A percentile compares a stretch with the other conserved stretches of the same genome.
Conservation (phyloP, 163 green algal species). For the Scenedesmus sp. region DNA sequence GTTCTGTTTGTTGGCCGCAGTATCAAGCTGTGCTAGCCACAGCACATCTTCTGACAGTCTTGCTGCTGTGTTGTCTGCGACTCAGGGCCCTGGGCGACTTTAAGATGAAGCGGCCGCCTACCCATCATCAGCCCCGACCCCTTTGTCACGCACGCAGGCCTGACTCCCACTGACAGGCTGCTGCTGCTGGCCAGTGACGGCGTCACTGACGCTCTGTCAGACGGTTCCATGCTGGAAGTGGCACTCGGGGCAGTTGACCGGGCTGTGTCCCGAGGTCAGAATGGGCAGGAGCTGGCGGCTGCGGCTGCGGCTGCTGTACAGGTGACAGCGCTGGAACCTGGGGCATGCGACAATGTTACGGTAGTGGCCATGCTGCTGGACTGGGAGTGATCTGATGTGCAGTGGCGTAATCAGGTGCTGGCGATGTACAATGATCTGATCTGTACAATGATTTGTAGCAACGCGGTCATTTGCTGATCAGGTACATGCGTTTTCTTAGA, state of each 20-base stretch:
- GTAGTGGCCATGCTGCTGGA: neutral
- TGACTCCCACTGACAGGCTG: slow-evolving; percentile 33
- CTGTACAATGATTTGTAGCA: no score
- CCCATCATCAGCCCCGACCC: slow-evolving; percentile 27
- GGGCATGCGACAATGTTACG: neutral
- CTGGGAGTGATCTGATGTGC: neutral
- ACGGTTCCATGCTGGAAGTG: slow-evolving; percentile 23
- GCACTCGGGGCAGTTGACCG: slow-evolving; percentile 8
- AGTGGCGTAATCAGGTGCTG: no score
- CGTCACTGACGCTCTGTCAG: slow-evolving; percentile 40
- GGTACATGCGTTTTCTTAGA: no score
- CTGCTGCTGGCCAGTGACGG: slow-evolving; percentile 50
- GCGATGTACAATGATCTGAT: no score
- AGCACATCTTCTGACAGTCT: neutral
- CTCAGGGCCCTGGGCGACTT: neutral
- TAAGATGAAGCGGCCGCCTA: neutral
- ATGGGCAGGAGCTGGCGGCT: neutral
- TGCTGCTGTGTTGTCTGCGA: neutral
- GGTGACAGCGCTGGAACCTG: neutral
- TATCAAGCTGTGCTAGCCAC: no score
- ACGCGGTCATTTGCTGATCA: no score
- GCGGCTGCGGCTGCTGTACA: slow-evolving; percentile 20
- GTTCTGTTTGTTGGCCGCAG: no score
- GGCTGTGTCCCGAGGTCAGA: neutral
- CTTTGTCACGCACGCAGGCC: neutral